Evolutionary conservation across 2,329 filamentous ascomycete species (phyloP), one percentile per base, ranked within the genome.

Genomic region (Purpureocillium lavendulum): DNA sequence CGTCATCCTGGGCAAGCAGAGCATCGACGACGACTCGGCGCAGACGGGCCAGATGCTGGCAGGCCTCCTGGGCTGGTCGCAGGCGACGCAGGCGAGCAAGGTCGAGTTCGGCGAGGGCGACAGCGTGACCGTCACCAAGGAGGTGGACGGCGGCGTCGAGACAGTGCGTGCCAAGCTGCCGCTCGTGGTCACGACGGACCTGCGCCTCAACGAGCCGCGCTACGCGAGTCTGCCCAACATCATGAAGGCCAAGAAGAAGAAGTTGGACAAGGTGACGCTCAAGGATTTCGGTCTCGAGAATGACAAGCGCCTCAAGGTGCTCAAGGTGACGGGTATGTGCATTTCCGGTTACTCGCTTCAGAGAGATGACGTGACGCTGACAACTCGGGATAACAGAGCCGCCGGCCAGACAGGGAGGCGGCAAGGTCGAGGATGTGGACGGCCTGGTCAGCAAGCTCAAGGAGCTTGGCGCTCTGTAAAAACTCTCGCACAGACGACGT

Each of bases 191-290:
- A 98, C 92, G 45, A 95, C 92, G 45, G 92, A 98, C 70, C 64
- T 98, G 67, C 71, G 92, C 38, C 69, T 98, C 61, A 98, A 98
- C 59, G 87, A 94, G 76, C 92, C 92, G 43, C 73, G 92, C 48
- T 98, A 95, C 62, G 92, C 90, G 16, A 95, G 80, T 64, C 64
- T 98, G 76, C 90, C 89, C 37, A 97, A 97, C 61, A 97, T 98
- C 49, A 98, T 98, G 92, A 98, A 97, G 82, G 92, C 92, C 39
- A 98, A 98, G 84, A 98, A 97, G 85, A 98, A 98, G 84, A 86
- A 86, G 57, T 58, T 98, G 53, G 87, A 92, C 56, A 97, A 96
- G 83, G 84, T 87, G 75, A 87, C 76, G 49, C 62, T 96, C 60
- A 75, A 70, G 41, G 92, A 98, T 58, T 84, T 85, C 61, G 87